These are phyloP conservation scores for Lactifluus subvellereus DNA, from an alignment of 768 basidiomycete species.

Conservation along the genomic window DNA sequence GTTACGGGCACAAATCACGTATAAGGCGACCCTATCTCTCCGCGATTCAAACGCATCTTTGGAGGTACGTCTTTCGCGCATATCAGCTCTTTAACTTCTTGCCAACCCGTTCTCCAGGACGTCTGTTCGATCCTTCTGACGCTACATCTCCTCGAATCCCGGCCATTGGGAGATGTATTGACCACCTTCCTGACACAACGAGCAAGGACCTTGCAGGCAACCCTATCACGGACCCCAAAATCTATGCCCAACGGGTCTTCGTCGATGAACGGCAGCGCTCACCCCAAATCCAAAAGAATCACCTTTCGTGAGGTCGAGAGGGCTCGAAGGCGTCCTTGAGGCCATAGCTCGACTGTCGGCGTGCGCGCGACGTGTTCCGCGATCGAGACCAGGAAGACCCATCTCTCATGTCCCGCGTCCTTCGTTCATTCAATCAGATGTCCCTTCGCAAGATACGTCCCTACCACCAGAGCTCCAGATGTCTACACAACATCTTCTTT, in stretches of 20 bases:
- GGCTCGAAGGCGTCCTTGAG: constrained; percentile 46
- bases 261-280: constrained; percentile 8
- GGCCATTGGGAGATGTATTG: constrained; percentile 69
- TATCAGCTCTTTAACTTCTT: not conserved
- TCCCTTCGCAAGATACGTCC: constrained; percentile 24
- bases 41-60: constrained; percentile 51
- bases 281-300: constrained; percentile 30
- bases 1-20: constrained; percentile 83
- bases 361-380: constrained; percentile 56
- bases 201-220: constrained; percentile 46
- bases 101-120: constrained; percentile 40
- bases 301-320: constrained; percentile 49
- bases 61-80: constrained; percentile 38
- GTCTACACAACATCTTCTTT: constrained; percentile 62
- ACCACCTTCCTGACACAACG: constrained; percentile 67
- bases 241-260: constrained; percentile 10
- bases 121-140: constrained; percentile 74
- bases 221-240: constrained; percentile 27
- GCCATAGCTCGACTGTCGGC: constrained; percentile 54
- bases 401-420: constrained; percentile 51
- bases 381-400: constrained; percentile 29
- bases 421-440: constrained; percentile 60
- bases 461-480: constrained; percentile 52
- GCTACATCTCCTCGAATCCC: constrained; percentile 84
- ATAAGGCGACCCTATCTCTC: constrained; percentile 79